Base-by-base conservation (phyloP, 2,329 filamentous ascomycete genomes). In the Aphanocladium album region DNA sequence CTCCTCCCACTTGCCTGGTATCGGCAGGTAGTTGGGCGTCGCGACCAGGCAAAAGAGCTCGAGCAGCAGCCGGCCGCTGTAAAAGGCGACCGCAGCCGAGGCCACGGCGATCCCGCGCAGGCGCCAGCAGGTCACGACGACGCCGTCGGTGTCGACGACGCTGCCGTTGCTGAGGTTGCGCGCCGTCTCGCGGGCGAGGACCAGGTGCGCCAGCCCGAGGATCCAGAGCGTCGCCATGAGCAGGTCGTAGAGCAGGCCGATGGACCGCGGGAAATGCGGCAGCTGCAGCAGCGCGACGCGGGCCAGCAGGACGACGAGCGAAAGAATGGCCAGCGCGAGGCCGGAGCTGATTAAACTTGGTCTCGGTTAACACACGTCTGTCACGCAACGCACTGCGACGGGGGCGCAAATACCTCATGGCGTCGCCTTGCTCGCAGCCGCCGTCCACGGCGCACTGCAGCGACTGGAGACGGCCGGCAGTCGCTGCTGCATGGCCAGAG, bases 301-400 rank as follows among this genome's bases (percentile, higher is more conserved):
- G 19, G 66, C 64, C 49, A 69, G 41, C 53, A 71, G 62, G 16
- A 73, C 58, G 57, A 69, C 62, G 19, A 69, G 51, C n/a, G 67
- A 65, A 5, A 74, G 66, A n/a, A 71, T 62, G 5, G 71, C 66
- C 16, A 70, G 67, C 51, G 67, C 69, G 9, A 72, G 60, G 59
- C 69, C 71, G 1, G 68, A 71, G 30, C 67, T 68, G 12, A 66
- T 64, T 5, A 71, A 43, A 33, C 71, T 74, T 33, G 8, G 39
- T 63, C 19, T 25, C 8, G 37, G 23, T 19, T 51, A 55, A 11
- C 2, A 11, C 2, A 30, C 30, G 30, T 5, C 9, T 9, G 30
- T 4, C 5, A 37, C 9, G 23, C 35, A 45, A 21, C 23, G 17
- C n/a, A 14, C 30, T 25, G 50, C 47, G 30, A 35, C 6, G 33